These are phyloP conservation scores for Brassica carinata DNA, from an alignment of 345 rosid genomes.

Conservation along the genomic window DNA sequence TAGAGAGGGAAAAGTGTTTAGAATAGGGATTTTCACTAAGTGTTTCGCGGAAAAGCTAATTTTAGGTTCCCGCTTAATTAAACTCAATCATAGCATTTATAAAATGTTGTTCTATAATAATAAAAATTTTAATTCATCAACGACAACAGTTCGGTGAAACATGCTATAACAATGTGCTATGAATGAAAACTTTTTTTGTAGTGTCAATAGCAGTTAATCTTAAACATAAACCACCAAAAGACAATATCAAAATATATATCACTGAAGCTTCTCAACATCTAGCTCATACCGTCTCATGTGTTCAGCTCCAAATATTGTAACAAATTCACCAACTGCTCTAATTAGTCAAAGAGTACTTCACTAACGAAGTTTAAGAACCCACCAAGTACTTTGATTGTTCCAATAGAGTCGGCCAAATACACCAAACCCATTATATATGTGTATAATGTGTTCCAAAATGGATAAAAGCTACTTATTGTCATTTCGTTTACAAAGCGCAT, in stretches of 20 bases:
- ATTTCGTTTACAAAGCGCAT: not conserved
- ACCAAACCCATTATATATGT: not conserved
- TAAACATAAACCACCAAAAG: not conserved
- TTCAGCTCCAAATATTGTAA: not conserved
- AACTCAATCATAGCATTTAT: not conserved
- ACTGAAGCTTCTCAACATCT: not conserved
- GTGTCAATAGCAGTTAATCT: no score
- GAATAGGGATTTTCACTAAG: not conserved
- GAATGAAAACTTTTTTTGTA: no score
- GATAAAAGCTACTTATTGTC: not conserved
- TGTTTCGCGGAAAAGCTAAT: not conserved
- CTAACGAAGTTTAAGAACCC: not conserved
- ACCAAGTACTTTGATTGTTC: not conserved
- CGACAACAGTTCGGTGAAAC: no score
- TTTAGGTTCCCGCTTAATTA: not conserved
- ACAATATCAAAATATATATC: not conserved
- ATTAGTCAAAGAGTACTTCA: not conserved
- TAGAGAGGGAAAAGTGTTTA: not conserved
- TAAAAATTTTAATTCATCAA: not conserved
- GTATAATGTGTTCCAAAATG: not conserved
- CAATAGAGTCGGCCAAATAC: not conserved
- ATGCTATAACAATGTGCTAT: no score
- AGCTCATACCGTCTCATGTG: not conserved
- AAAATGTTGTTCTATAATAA: not conserved
- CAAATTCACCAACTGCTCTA: not conserved